Evolutionary conservation across 192 early-diverging fungal species (phyloP).

Genomic region (Obelidium mucronatum): DNA sequence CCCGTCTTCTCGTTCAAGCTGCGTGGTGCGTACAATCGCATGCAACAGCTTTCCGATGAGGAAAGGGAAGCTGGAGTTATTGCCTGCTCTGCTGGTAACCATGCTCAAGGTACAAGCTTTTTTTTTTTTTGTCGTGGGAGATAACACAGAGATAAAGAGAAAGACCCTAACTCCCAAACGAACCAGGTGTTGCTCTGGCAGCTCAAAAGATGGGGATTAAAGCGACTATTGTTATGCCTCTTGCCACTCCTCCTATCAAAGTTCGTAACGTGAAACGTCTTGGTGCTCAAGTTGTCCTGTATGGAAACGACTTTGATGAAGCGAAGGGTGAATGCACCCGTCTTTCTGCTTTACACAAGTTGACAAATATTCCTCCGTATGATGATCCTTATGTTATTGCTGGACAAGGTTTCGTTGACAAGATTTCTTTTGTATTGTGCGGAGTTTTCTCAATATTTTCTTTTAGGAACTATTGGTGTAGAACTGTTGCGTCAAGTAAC

Average conservation of each 20-base stretch:
- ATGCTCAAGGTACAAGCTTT: constrained; percentile 81
- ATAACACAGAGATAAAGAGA: background rate
- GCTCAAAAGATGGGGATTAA: constrained; percentile 91
- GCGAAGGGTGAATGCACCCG: constrained; percentile 87
- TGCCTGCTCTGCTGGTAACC: constrained; percentile 98
- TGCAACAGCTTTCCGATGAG: constrained; percentile 78
- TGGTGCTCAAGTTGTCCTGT: constrained; percentile 88
- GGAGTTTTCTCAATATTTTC: too few species aligned
- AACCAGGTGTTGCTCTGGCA: constrained; percentile 80
- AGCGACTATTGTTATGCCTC: constrained; percentile 98
- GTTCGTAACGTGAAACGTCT: constrained; percentile 89
- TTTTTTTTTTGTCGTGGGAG: constrained; percentile 19
- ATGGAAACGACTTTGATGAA: constrained; percentile 94
- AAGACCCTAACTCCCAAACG: background rate
- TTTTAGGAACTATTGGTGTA: constrained; percentile 84
- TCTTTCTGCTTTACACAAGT: constrained; percentile 60
- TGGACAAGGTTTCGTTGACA: constrained; percentile 82
- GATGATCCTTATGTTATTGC: constrained; percentile 99
- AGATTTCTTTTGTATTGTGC: too few species aligned
- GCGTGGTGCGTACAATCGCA: constrained; percentile 95
- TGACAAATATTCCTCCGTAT: constrained; percentile 95
- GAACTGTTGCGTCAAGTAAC: constrained; percentile 68
- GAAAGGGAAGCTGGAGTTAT: constrained; percentile 90
- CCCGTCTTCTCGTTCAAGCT: constrained; percentile 99
- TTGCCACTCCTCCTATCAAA: constrained; percentile 80